Evolutionary conservation across 73 alveolate genomes (phyloP), one percentile per base, ranked within the genome.

Genomic region (Tetrahymena elliotti): DNA sequence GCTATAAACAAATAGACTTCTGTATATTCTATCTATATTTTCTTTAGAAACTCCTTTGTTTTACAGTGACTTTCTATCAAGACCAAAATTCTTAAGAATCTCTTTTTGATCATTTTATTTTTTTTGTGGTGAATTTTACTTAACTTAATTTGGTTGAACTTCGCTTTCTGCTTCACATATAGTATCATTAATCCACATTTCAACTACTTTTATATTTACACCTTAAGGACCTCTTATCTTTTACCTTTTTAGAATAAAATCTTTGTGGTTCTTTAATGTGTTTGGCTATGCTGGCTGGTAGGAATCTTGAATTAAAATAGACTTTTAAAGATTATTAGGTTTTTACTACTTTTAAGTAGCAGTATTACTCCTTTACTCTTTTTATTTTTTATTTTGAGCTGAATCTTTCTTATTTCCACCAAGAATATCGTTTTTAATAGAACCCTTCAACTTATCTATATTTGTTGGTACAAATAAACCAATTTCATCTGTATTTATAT

Each of bases 1-100:
- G 18, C 96, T 82, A 84, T 96, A 96, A n/a, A 96, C 98, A 93
- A 95, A 96, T 31, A 96, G 94, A 16, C 97, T 40, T 88, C 97
- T 41, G 52, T 96, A 96, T 11, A 96, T 94, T 68, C 97, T 95
- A 38, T 96, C 98, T 1, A 95, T 84, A 35, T 92, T 53, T 11
- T 93, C 96, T n/a, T 95, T 27, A 12, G 94, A 54, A 83, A 94
- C 93, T 35, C 96, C 97, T 38, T 93, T 83, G 33, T 94, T 94
- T 54, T 33, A 6, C 33, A 95, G 33, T 16, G 95, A 52, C 38
- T 92, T 92, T 41, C 97, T 92, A 41, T 95, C 97, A 31, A 95
- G 94, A 24, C 92, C 82, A n/a, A 95, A 95, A 52, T 95, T 92
- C 27, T 95, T 95, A 5, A 95, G 52, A 52, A 95, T 94, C 11